Percentiles rank a stretch among this genome's conserved stretches.
These are phyloP conservation scores for Phytophthora megakarya DNA, from an alignment of 352 stramenopile species.

Conservation along the genomic window DNA sequence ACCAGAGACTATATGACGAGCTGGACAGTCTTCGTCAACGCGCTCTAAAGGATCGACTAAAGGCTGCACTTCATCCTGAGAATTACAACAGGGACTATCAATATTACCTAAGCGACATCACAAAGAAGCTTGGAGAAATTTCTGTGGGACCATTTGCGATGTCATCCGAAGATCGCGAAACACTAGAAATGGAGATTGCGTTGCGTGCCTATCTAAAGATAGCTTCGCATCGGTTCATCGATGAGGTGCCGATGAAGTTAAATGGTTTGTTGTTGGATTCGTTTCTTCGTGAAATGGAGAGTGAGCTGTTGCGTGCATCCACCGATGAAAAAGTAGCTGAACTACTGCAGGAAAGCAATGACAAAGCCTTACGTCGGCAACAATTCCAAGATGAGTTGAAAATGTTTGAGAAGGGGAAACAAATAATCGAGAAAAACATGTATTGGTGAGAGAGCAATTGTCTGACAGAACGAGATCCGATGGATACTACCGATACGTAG, in stretches of 20 bases:
- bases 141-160: conserved; percentile 16
- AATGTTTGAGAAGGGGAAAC: conserved; percentile 30
- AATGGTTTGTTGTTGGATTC: conserved; percentile 34
- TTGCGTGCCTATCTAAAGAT: conserved; percentile 43
- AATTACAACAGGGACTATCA: conserved; percentile 17
- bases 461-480: too few species aligned
- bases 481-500: too few species aligned
- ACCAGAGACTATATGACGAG: conserved; percentile 32
- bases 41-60: conserved; percentile 24
- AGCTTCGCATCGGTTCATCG: conserved; percentile 38
- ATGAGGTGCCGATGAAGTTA: conserved; percentile 48
- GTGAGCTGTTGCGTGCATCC: conserved; percentile 29
- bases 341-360: conserved; percentile 36
- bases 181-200: conserved; percentile 43
- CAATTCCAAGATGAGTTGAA: conserved; percentile 25
- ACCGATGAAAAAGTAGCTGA: conserved; percentile 41
- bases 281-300: conserved; percentile 41
- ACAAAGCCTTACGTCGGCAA: conserved; percentile 12
- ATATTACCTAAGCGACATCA: conserved; percentile 25
- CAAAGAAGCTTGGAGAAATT: conserved; percentile 15
- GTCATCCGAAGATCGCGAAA: conserved; percentile 40
- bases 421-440: conserved; percentile 24
- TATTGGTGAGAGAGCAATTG: conserved; percentile 7
- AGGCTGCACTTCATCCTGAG: conserved; percentile 9
- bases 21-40: conserved; percentile 32